Evolutionary conservation across 257 asterid genomes (phyloP).

Genomic region (Fraxinus anomala): DNA sequence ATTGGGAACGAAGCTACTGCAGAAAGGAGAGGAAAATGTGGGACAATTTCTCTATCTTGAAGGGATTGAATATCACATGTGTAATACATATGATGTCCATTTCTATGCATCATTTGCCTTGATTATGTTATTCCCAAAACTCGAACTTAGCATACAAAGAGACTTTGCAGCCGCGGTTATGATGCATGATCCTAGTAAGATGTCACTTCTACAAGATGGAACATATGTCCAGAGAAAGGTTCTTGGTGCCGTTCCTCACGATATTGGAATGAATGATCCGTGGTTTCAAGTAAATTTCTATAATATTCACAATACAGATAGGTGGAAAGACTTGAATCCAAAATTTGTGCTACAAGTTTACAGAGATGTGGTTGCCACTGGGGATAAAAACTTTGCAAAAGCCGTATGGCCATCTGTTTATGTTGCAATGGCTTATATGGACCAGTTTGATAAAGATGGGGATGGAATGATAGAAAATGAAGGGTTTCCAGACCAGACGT

Average conservation of each 20-base stretch:
- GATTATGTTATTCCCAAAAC: slow-evolving; percentile 71
- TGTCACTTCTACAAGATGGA: slow-evolving; percentile 66
- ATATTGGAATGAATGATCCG: slow-evolving; percentile 92
- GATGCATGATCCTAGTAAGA: slow-evolving; percentile 91
- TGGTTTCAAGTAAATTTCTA: slow-evolving; percentile 91
- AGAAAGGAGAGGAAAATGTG: slow-evolving; percentile 75
- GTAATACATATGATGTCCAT: slow-evolving; percentile 93
- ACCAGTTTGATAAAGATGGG: slow-evolving; percentile 93
- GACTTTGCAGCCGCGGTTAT: slow-evolving; percentile 94
- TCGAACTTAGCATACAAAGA: slow-evolving; percentile 90
- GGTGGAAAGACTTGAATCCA: slow-evolving; percentile 98
- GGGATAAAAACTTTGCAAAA: slow-evolving; percentile 66
- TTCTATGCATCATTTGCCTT: slow-evolving; percentile 89
- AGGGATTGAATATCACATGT: slow-evolving; percentile 95
- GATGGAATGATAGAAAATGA: slow-evolving; percentile 99
- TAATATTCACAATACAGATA: slow-evolving; percentile 76
- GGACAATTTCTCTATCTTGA: slow-evolving; percentile 96
- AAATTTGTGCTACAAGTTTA: slow-evolving; percentile 93
- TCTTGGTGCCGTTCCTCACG: slow-evolving; percentile 98
- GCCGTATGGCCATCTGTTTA: slow-evolving; percentile 97
- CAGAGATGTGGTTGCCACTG: slow-evolving; percentile 81
- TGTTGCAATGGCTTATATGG: slow-evolving; percentile 94
- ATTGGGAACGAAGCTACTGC: slow-evolving; percentile 69
- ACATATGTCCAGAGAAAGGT: slow-evolving; percentile 63
- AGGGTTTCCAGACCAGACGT: slow-evolving; percentile 94